phyloP scores from a whole-genome alignment of 495 filamentous ascomycete genomes.

The Penicillium odoratum region DNA sequence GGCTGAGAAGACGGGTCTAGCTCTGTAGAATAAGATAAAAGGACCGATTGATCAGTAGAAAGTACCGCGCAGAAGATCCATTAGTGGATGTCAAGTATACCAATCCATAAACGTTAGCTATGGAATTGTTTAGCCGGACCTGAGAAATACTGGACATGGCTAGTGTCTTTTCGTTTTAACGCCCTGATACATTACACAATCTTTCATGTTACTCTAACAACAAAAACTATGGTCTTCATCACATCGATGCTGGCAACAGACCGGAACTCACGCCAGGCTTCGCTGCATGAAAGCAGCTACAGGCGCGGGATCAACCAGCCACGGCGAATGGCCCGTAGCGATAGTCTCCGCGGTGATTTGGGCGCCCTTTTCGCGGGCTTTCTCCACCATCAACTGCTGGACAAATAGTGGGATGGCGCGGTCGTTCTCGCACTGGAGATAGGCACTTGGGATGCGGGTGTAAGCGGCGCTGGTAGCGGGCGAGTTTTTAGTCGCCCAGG shows the following conservation, averaged over 20 bases:
- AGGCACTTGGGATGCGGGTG: constrained; percentile 28
- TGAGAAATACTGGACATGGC: no score
- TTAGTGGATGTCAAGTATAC: no score
- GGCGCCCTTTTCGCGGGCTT: constrained; percentile 28
- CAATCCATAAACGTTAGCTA: no score
- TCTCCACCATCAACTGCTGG: constrained; percentile 43
- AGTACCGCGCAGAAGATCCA: no score
- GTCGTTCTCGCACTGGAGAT: constrained; percentile 40
- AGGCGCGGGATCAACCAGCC: constrained; percentile 29
- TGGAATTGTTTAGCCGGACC: no score
- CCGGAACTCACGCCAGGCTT: not conserved
- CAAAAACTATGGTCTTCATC: not conserved
- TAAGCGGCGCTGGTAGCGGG: constrained; percentile 36
- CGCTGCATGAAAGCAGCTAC: constrained; percentile 24
- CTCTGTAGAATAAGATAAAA: no score
- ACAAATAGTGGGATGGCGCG: constrained; percentile 35
- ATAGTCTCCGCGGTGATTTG: constrained; percentile 33
- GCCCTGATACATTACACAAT: no score
- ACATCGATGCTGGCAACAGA: not conserved
- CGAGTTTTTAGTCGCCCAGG: constrained; percentile 32
- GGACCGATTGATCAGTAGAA: no score
- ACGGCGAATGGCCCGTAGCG: constrained; percentile 33
- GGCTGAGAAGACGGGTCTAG: no score
- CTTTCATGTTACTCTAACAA: no score
- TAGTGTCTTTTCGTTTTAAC: no score